phyloP scores from a whole-genome alignment of 169 alveolate species.

The Plasmodium gallinaceum region DNA sequence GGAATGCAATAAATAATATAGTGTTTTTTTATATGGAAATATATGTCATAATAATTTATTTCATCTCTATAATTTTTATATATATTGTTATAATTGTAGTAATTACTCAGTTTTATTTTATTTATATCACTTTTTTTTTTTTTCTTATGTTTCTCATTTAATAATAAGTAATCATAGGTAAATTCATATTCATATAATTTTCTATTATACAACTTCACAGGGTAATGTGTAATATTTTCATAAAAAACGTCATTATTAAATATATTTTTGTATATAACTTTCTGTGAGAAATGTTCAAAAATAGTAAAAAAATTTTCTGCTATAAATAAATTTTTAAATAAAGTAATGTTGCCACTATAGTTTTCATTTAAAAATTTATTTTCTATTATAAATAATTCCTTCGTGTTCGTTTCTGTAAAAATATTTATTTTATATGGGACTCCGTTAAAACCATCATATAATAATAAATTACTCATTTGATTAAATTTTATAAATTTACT shows the following conservation, averaged over 20 bases:
- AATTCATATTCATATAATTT: conserved; percentile 49
- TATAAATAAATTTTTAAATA: conserved; percentile 24
- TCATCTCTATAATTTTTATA: neutral
- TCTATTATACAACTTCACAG: conserved; percentile 46
- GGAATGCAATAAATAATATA: conserved; percentile 14
- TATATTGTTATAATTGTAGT: neutral
- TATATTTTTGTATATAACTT: conserved; percentile 3
- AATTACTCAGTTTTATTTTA: neutral
- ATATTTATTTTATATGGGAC: conserved; percentile 14
- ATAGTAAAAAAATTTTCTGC: neutral
- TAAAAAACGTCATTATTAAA: neutral
- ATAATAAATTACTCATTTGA: conserved; percentile 8
- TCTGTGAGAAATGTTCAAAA: neutral
- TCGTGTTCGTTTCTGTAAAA: conserved; percentile 3
- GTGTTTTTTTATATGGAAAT: conserved; percentile 18
- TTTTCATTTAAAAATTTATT: conserved; percentile 18
- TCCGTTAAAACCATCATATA: conserved; percentile 46
- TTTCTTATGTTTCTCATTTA: neutral
- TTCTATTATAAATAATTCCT: conserved; percentile 7
- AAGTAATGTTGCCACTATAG: neutral
- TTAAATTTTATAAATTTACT: conserved; percentile 53
- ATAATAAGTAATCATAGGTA: neutral
- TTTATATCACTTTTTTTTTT: neutral
- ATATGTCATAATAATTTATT: conserved; percentile 12
- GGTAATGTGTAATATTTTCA: neutral